Conservation (phyloP, 352 stramenopile genomes). For the Phytophthora niederhauseri region DNA sequence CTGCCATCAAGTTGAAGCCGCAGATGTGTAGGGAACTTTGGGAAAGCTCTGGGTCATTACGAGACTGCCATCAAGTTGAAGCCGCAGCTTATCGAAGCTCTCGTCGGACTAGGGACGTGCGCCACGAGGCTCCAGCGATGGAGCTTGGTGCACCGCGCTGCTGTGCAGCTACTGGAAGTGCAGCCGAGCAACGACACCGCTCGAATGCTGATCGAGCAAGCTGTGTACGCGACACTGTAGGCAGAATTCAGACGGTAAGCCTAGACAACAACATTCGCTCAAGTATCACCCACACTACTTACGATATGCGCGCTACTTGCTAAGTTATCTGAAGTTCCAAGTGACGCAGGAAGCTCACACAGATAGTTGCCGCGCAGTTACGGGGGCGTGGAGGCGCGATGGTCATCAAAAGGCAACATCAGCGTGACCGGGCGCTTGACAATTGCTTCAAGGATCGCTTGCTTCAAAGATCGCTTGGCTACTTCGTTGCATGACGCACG, state of each 20-base stretch:
- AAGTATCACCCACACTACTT: too few relatives aligned
- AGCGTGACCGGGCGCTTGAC: not conserved
- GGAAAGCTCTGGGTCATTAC: constrained; percentile 60
- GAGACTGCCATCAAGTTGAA: constrained; percentile 70
- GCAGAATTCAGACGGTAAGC: not conserved
- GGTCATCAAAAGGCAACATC: not conserved
- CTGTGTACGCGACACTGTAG: constrained; percentile 59
- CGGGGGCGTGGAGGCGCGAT: not conserved
- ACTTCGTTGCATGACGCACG: not conserved
- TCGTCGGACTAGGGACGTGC: constrained; percentile 78
- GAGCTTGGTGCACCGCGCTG: constrained; percentile 60
- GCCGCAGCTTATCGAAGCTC: constrained; percentile 68
- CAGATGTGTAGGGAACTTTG: constrained; percentile 51
- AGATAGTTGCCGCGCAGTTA: not conserved
- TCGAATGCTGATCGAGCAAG: constrained; percentile 67
- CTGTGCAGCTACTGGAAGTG: constrained; percentile 57
- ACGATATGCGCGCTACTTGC: not conserved
- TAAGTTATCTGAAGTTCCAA: not conserved
- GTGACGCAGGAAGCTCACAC: not conserved
- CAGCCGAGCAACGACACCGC: constrained; percentile 75
- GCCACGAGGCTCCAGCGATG: constrained; percentile 71
- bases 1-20: constrained; percentile 70
- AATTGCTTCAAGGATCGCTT: constrained; percentile 4
- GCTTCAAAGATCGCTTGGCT: constrained; percentile 5
- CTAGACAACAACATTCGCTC: not conserved